Evolutionary conservation across 129 eudicot genomes (phyloP).

Genomic region (Artemisia tridentata): DNA sequence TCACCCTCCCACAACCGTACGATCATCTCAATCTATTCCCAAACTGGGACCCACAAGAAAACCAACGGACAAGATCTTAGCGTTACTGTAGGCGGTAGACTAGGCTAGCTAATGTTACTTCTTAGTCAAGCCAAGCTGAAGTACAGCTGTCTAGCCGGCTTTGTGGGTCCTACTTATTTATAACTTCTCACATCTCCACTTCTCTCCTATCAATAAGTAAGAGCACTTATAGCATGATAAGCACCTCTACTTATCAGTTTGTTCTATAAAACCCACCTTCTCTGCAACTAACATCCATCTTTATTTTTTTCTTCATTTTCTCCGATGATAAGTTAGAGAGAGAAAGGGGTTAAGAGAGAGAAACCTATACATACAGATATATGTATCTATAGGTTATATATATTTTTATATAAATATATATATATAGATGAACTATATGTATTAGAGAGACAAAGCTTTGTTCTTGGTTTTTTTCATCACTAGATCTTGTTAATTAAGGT

Average conservation of each 20-base stretch:
- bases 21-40: not conserved
- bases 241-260: not conserved
- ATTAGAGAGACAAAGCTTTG: conserved; percentile 26
- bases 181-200: not conserved
- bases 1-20: conserved; percentile 23
- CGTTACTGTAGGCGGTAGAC: conserved; percentile 6
- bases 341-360: conserved; percentile 36
- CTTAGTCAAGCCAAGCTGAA: conserved; percentile 37
- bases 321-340: conserved; percentile 60
- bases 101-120: not conserved
- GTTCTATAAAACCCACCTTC: conserved; percentile 49
- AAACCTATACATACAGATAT: not conserved
- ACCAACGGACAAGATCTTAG: conserved; percentile 11
- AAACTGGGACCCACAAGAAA: not conserved
- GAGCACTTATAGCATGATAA: not conserved
- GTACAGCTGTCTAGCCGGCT: conserved; percentile 66
- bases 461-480: conserved; percentile 40
- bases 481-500: conserved; percentile 38
- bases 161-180: conserved; percentile 25
- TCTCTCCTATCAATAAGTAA: not conserved
- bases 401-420: conserved; percentile 1
- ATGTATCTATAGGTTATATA: not conserved
- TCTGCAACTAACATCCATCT: conserved; percentile 46
- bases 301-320: conserved; percentile 43
- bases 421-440: conserved; percentile 32